These are phyloP conservation scores for Nitzschia sp. DNA, from an alignment of 108 stramenopile genomes.

Conservation along the genomic window DNA sequence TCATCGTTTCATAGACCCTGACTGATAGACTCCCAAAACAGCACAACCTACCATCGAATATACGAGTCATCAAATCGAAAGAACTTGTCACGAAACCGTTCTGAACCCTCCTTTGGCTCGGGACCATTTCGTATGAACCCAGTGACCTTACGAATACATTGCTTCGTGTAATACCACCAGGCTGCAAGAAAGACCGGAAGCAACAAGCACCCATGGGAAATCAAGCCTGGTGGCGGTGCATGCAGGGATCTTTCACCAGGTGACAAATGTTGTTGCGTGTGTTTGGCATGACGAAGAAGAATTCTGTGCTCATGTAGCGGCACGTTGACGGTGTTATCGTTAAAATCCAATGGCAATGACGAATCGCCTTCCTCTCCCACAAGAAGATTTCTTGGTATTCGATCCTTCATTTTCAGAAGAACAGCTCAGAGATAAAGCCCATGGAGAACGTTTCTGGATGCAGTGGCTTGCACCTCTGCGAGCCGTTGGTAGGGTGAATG, in stretches of 20 bases:
- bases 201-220: slow-evolving; percentile 32
- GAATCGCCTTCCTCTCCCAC: no score
- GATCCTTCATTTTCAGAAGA: no score
- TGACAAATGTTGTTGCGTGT: neutral
- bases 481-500: no score
- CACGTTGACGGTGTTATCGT: no score
- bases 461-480: no score
- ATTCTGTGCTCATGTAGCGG: no score
- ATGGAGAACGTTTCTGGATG: no score
- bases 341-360: no score
- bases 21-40: no score
- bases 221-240: neutral
- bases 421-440: no score
- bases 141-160: slow-evolving; percentile 15
- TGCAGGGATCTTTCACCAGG: neutral
- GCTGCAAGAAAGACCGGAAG: slow-evolving; percentile 34
- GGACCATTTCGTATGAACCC: slow-evolving; percentile 4
- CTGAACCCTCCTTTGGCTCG: neutral
- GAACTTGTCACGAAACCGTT: slow-evolving; percentile 17
- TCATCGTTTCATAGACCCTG: no score
- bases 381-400: no score
- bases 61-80: slow-evolving; percentile 8
- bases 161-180: slow-evolving; percentile 43
- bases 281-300: neutral
- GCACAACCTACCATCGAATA: slow-evolving; percentile 11